phyloP scores from a whole-genome alignment of 768 basidiomycete genomes.

The Tylopilus cervinicoccineus region DNA sequence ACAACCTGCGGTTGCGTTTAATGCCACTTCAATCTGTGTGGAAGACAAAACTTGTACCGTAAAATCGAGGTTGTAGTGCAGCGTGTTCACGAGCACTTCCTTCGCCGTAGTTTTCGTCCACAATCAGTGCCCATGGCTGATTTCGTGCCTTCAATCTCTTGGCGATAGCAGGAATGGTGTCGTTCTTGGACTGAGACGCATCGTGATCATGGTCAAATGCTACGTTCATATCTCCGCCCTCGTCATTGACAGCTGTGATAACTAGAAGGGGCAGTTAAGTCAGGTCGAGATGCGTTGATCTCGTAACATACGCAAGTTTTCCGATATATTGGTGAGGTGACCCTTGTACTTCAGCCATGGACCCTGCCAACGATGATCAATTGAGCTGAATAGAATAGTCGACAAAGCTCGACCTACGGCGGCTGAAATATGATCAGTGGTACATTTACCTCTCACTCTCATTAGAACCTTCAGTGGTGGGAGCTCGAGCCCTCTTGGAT shows the following conservation, averaged over 20 bases:
- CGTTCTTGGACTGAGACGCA: slow-evolving; percentile 41
- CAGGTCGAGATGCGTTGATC: neutral
- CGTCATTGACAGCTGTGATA: slow-evolving; percentile 94
- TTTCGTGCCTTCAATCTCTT: slow-evolving; percentile 80
- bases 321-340: slow-evolving; percentile 92
- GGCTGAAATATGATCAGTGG: slow-evolving; percentile 97
- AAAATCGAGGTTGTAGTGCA: slow-evolving; percentile 93
- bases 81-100: slow-evolving; percentile 98
- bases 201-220: slow-evolving; percentile 74
- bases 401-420: slow-evolving; percentile 52
- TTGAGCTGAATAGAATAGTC: neutral
- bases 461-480: slow-evolving; percentile 81
- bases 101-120: slow-evolving; percentile 97
- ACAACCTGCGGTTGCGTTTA: slow-evolving; percentile 50
- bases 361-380: slow-evolving; percentile 47
- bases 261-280: slow-evolving; percentile 41
- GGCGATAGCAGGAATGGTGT: slow-evolving; percentile 88
- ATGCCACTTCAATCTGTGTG: neutral
- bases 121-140: slow-evolving; percentile 91
- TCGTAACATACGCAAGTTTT: slow-evolving; percentile 75
- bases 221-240: slow-evolving; percentile 88
- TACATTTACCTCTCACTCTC: slow-evolving; percentile 96
- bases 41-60: slow-evolving; percentile 45
- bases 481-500: slow-evolving; percentile 63
- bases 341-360: slow-evolving; percentile 99